phyloP scores from a whole-genome alignment of 2,329 filamentous ascomycete species.

The Aspergillus persii region DNA sequence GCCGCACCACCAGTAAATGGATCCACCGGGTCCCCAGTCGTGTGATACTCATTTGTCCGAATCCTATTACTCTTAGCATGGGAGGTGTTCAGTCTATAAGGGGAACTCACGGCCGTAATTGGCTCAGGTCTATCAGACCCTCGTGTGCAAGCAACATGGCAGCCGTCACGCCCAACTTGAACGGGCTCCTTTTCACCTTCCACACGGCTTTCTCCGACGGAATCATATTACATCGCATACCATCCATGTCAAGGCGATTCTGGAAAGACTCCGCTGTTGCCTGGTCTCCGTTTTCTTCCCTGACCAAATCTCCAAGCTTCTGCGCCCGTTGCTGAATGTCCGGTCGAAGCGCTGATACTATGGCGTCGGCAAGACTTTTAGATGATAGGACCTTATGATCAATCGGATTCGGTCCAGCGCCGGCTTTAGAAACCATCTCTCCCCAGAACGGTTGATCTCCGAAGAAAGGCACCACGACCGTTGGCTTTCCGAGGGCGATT shows the following conservation, averaged over 20 bases:
- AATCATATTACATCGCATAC: neutral
- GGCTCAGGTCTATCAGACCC: neutral
- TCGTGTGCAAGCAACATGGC: neutral
- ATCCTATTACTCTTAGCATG: neutral
- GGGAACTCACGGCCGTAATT: neutral
- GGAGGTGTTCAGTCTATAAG: neutral
- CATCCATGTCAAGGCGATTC: neutral
- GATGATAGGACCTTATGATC: slow-evolving; percentile 56
- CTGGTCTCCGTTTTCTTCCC: neutral
- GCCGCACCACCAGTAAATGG: neutral
- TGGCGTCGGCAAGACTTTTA: neutral
- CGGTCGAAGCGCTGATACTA: neutral
- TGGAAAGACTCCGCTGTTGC: neutral
- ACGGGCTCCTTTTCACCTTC: neutral
- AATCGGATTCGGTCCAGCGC: slow-evolving; percentile 67
- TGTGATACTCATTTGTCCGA: neutral
- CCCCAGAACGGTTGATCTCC: slow-evolving; percentile 79
- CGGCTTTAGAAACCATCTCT: slow-evolving; percentile 67
- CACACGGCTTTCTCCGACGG: neutral
- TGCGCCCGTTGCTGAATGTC: neutral
- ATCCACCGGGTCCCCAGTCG: neutral
- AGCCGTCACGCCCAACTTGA: neutral
- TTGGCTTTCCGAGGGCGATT: neutral
- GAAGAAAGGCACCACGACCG: slow-evolving; percentile 62
- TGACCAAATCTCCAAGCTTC: neutral